Evolutionary conservation across 169 alveolate species (phyloP).

Genomic region (Amoebophrya sp.): DNA sequence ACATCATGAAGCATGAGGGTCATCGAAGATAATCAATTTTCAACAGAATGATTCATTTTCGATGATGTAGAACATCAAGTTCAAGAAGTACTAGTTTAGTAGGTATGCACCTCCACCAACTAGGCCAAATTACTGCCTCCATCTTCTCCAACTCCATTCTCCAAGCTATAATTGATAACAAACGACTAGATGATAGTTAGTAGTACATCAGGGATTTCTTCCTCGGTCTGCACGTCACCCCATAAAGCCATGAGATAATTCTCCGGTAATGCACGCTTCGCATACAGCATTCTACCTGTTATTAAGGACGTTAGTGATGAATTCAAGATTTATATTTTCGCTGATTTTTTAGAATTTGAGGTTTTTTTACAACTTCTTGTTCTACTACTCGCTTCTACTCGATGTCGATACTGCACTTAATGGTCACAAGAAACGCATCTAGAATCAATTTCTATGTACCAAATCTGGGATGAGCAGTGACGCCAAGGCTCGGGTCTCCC

Average conservation of each 20-base stretch:
- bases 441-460: not conserved
- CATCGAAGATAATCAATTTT: not conserved
- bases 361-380: too few relatives aligned
- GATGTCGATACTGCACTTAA: too few relatives aligned
- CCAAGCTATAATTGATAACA: not conserved
- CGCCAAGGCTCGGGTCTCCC: not conserved
- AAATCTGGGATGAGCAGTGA: not conserved
- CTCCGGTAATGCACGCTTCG: not conserved
- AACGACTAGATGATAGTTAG: not conserved
- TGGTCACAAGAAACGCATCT: too few relatives aligned
- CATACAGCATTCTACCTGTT: not conserved
- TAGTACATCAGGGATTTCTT: not conserved
- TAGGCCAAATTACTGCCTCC: too few relatives aligned
- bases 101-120: too few relatives aligned
- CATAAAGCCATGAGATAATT: not conserved
- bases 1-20: too few relatives aligned
- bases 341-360: too few relatives aligned
- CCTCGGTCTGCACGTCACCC: conserved; percentile 12
- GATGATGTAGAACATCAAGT: not conserved
- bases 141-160: too few relatives aligned
- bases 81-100: not conserved
- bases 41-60: not conserved
- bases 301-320: too few relatives aligned
- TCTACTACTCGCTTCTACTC: too few relatives aligned
- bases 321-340: not conserved